These are phyloP conservation scores for Clonostachys solani DNA, from an alignment of 2,329 filamentous ascomycete genomes.

Conservation along the genomic window DNA sequence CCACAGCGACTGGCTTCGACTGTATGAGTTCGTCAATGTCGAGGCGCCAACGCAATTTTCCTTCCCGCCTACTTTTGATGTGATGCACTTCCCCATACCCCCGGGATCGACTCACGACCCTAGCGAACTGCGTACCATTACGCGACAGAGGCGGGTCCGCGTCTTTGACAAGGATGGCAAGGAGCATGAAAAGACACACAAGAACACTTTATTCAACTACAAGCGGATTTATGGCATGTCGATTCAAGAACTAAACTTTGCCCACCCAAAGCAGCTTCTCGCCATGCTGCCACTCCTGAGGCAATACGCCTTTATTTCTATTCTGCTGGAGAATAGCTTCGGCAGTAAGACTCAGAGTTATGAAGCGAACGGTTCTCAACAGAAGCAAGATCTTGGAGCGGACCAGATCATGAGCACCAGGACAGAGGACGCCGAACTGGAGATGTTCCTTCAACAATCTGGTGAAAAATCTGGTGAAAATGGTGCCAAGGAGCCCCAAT, in stretches of 20 bases:
- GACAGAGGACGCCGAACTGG: constrained; percentile 18
- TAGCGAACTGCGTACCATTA: constrained; percentile 53
- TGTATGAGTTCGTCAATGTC: constrained; percentile 53
- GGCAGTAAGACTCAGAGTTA: constrained; percentile 23
- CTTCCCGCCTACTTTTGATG: constrained; percentile 49
- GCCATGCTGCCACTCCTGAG: constrained; percentile 69
- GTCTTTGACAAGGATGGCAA: constrained; percentile 26
- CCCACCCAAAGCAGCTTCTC: constrained; percentile 72
- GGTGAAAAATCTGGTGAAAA: background rate
- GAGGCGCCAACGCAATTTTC: constrained; percentile 30
- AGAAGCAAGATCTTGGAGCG: background rate
- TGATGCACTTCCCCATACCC: constrained; percentile 49
- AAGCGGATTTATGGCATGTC: constrained; percentile 69
- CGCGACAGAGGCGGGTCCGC: constrained; percentile 39
- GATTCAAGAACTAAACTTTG: constrained; percentile 67
- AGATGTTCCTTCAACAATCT: constrained; percentile 17
- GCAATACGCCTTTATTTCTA: constrained; percentile 70
- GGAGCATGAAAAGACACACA: constrained; percentile 31
- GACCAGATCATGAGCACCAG: background rate
- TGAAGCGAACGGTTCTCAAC: background rate
- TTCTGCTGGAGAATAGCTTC: constrained; percentile 60
- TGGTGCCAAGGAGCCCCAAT: background rate
- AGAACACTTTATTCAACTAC: constrained; percentile 63
- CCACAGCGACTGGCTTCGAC: constrained; percentile 55
- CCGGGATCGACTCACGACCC: constrained; percentile 46